phyloP scores from a whole-genome alignment of 768 basidiomycete species.

The Suillus paluster region DNA sequence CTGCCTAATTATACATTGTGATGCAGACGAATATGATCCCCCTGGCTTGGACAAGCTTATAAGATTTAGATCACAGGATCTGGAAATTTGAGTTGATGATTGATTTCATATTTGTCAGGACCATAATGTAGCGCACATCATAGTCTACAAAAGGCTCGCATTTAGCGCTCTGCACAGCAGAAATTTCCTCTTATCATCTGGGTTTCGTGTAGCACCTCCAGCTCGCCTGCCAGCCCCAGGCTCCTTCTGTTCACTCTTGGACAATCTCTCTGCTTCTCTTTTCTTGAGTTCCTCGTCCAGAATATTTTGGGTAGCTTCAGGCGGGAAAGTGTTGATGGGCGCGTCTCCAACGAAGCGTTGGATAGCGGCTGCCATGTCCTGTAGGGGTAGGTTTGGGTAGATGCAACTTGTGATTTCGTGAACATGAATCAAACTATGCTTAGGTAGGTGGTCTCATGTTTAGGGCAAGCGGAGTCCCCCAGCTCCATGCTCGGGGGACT shows the following conservation, averaged over 20 bases:
- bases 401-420: background rate
- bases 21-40: background rate
- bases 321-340: slow-evolving; percentile 27
- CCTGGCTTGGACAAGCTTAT: background rate
- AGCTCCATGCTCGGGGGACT: too few relatives aligned
- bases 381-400: background rate
- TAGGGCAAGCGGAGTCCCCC: too few relatives aligned
- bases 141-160: slow-evolving; percentile 9
- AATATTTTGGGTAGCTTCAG: slow-evolving; percentile 22
- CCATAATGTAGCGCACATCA: slow-evolving; percentile 11
- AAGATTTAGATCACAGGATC: background rate
- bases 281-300: slow-evolving; percentile 26
- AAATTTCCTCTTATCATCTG: slow-evolving; percentile 17
- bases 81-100: background rate
- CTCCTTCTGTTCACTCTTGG: slow-evolving; percentile 15
- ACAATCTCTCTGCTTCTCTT: slow-evolving; percentile 21
- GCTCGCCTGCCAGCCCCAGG: slow-evolving; percentile 34
- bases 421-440: too few relatives aligned
- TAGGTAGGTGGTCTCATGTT: too few relatives aligned
- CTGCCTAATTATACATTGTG: background rate
- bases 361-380: background rate
- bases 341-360: slow-evolving; percentile 34
- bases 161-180: background rate
- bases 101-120: background rate
- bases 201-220: slow-evolving; percentile 30